Percentiles rank a stretch among this genome's conserved stretches.
These are phyloP conservation scores for Phytophthora brassicae DNA, from an alignment of 352 stramenopile genomes.

Conservation along the genomic window DNA sequence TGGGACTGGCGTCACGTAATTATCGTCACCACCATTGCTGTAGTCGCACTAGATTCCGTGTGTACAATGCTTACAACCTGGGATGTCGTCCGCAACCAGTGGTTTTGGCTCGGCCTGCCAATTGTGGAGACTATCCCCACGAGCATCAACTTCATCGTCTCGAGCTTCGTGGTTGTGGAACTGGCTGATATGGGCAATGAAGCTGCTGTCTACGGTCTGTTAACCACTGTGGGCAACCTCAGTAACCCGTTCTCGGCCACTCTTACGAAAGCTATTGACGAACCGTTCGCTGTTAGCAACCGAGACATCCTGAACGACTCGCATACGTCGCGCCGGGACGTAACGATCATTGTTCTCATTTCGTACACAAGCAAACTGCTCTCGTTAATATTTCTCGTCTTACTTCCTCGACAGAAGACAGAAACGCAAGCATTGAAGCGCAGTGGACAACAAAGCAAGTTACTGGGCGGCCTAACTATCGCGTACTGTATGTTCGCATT, in stretches of 20 bases:
- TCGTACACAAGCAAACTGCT: conserved; percentile 37
- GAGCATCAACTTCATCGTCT: conserved; percentile 44
- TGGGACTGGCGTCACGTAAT: conserved; percentile 44
- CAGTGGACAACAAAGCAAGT: conserved; percentile 21
- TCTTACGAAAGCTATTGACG: conserved; percentile 39
- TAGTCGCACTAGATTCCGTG: conserved; percentile 33
- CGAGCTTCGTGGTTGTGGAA: conserved; percentile 49
- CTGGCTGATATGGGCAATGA: conserved; percentile 48
- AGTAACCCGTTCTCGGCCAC: conserved; percentile 42
- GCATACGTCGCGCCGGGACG: conserved; percentile 27
- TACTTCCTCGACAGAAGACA: conserved; percentile 41
- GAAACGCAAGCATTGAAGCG: conserved; percentile 32
- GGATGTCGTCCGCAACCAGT: conserved; percentile 41
- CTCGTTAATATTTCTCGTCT: conserved; percentile 38
- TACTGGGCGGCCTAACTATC: conserved; percentile 33
- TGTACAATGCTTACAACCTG: conserved; percentile 40
- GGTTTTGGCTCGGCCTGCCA: conserved; percentile 43
- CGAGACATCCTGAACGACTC: conserved; percentile 39
- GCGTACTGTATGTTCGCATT: conserved; percentile 38
- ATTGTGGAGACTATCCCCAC: conserved; percentile 36
- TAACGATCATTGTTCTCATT: conserved; percentile 43
- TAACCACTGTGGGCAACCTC: conserved; percentile 46
- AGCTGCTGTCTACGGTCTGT: conserved; percentile 41
- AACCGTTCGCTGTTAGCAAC: conserved; percentile 37
- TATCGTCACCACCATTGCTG: conserved; percentile 28